phyloP scores from a whole-genome alignment of 1,139 yeast genomes.

The Wickerhamomyces sp. region DNA sequence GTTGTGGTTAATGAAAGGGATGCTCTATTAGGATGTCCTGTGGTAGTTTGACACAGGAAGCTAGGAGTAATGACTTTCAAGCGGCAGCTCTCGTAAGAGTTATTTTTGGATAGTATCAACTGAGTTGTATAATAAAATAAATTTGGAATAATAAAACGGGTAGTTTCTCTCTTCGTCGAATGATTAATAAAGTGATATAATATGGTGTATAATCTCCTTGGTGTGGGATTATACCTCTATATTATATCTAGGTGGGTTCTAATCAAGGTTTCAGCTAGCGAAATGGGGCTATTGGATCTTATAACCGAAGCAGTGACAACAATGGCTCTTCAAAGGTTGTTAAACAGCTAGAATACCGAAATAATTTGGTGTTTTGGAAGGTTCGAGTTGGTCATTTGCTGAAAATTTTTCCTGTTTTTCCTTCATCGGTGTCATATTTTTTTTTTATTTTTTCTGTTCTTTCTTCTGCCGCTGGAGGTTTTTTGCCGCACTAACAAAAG shows the following conservation, averaged over 20 bases:
- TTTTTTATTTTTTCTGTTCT: neutral
- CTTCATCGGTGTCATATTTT: neutral
- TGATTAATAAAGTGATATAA: constrained; percentile 2
- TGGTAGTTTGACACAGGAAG: constrained; percentile 1
- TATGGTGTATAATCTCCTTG: neutral
- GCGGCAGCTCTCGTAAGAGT: constrained; percentile 26
- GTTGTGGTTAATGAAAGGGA: constrained; percentile 2
- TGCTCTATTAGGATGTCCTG: constrained; percentile 2
- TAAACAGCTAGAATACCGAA: too few species aligned
- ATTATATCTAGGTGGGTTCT: neutral
- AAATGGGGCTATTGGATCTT: too few species aligned
- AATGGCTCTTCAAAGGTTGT: too few species aligned
- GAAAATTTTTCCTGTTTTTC: neutral
- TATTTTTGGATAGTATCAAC: neutral
- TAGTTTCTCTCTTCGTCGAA: constrained; percentile 2
- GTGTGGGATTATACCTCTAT: neutral
- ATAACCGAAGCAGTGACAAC: too few species aligned
- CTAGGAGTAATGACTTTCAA: constrained; percentile 14
- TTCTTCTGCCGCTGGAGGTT: too few species aligned
- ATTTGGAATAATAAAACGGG: neutral
- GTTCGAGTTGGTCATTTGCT: neutral
- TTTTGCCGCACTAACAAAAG: too few species aligned
- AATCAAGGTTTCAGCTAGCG: neutral
- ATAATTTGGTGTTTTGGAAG: too few species aligned
- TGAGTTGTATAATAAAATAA: neutral